Base-by-base conservation (phyloP, 1,284 basidiomycete species). In the Xerocomus minutiporus region DNA sequence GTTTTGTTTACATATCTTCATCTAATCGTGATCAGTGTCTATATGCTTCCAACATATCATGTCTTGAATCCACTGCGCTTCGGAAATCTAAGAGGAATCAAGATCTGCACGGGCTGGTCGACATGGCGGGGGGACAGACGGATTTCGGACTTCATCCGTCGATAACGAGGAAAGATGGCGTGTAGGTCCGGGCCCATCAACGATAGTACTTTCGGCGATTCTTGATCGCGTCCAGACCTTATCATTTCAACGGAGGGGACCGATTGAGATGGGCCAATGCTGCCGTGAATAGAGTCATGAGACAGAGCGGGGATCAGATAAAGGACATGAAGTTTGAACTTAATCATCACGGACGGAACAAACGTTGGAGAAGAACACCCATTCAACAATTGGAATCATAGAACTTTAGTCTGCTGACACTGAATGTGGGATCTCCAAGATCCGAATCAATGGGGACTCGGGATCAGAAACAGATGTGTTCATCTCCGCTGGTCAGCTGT, bases 1-100 rank as follows among this genome's bases (percentile, higher is more conserved):
- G 62, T 58, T 67, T 64, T 64, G 65, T 62, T 55, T 54, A 48
- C 34, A 46, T 40, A 42, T 36, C 38, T 46, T 47, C 41, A 60
- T 64, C 59, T 64, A 48, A 61, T 47, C 32, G 13, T 34, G 43
- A 46, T 35, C 45, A 41, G 36, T 35, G 32, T 47, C 9, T 4
- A 52, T 38, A 39, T 53, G 46, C 50, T 60, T 26, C 35, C 39
- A 43, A 49, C 25, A 26, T 41, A 11, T 42, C 25, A 13, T n/a
- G 26, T 9, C 26, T 15, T 26, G 40, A 26, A 40, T 40, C 23
- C 23, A 13, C 38, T 9, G 8, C 39, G 23, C 20, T 23, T 8
- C 4, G 9, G 36, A 20, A 38, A 17, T 38, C n/a, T n/a, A 15
- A 35, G 8, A 9, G 38, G 3, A 13, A 8, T 29, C 28, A 29